Evolutionary conservation across 352 stramenopile species (phyloP), one percentile per base, ranked within the genome.

Genomic region (Phytophthora boehmeriae): DNA sequence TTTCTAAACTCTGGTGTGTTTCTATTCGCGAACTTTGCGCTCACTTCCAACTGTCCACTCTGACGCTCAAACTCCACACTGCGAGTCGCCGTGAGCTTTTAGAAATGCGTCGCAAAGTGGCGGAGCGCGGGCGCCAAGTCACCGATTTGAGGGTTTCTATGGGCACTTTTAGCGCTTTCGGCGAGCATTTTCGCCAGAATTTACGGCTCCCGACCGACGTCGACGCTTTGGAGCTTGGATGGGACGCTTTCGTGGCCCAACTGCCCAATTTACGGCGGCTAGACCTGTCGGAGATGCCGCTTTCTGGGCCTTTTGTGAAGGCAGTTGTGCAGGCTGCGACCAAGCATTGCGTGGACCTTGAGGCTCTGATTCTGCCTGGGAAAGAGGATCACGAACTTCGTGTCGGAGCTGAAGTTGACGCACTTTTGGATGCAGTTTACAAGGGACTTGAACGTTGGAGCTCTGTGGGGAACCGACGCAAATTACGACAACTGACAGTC

Each of bases 201-300:
- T 34, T 42, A 10, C 54, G 49, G 0, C 65, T 78, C 6, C 61
- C 71, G 8, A 8, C 17, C 8, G 59, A 36, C 46, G 51, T 78
- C 23, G 34, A 75, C 48, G 34, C 54, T n/a, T 52, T 62, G n/a
- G 43, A 60, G 28, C 46, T 73, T 17, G 64, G 57, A 4, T 72
- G 62, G 67, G 39, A 64, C 51, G 62, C 42, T 0, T 8, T 68
- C 11, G 25, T 72, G 8, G 57, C 50, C 6, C 61, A 56, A 17
- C 23, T 68, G 57, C 47, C 62, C 0, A 23, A 35, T 9, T 28
- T 72, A 22, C 45, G 53, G 6, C 55, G 62, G 1, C 39, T 75
- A 14, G 67, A 75, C 22, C 41, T 75, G 52, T 71, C 67, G 30
- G 30, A 41, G 25, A 71, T 75, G 62, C 67, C 67, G 11, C 30